These are phyloP conservation scores for Fusarium sp. DNA, from an alignment of 2,329 filamentous ascomycete species.

Conservation along the genomic window DNA sequence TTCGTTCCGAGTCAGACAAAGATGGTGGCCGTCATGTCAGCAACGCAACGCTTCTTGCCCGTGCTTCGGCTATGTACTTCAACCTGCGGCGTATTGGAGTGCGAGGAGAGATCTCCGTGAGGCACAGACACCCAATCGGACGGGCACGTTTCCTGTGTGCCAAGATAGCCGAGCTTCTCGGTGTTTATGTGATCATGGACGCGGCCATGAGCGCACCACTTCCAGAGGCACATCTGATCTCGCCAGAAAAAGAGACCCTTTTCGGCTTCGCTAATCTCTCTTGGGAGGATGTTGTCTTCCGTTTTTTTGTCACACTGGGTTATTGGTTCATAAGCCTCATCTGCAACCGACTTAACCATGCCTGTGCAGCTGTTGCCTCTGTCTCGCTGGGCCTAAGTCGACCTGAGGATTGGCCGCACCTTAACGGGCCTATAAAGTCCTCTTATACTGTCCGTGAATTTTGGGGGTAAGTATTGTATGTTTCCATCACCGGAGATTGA, in stretches of 20 bases:
- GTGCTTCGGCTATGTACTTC: neutral
- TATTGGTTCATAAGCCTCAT: neutral
- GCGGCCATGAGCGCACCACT: neutral
- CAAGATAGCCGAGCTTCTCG: neutral
- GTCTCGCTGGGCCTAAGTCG: neutral
- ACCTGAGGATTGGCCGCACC: conserved; percentile 8
- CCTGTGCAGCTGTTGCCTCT: neutral
- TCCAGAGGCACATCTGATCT: neutral
- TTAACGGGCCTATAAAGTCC: conserved; percentile 1
- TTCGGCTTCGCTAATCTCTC: fast-evolving
- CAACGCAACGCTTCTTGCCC: neutral
- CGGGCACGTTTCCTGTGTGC: neutral
- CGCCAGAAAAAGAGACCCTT: neutral
- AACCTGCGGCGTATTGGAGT: neutral
- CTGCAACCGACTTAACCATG: neutral
- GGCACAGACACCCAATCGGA: fast-evolving
- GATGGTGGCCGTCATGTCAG: fast-evolving
- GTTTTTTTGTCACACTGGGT: neutral
- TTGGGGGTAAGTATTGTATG: conserved; percentile 1
- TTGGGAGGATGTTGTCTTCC: neutral
- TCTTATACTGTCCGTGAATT: conserved; percentile 11
- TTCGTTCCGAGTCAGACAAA: fast-evolving
- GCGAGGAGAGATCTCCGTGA: neutral
- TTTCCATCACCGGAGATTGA: fast-evolving
- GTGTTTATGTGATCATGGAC: conserved; percentile 1